A percentile compares a stretch with the other conserved stretches of the same genome.
phyloP scores from a whole-genome alignment of 2,329 filamentous ascomycete genomes.

The Mariannaea elegans region DNA sequence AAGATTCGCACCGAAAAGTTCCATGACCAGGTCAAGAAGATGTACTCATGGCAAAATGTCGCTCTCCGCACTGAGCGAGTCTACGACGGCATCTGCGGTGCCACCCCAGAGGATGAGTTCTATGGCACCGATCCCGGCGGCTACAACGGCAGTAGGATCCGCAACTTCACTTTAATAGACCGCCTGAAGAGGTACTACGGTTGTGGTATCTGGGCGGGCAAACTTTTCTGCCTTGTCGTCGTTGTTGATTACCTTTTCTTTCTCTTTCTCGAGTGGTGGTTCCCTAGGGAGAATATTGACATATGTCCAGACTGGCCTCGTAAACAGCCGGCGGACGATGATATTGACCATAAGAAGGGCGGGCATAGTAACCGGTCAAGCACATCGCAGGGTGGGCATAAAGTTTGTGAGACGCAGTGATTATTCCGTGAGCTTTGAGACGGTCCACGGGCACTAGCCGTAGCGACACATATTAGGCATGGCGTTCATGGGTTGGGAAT shows the following conservation, averaged over 20 bases:
- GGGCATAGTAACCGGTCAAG: constrained; percentile 45
- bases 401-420: constrained; percentile 33
- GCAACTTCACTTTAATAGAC: constrained; percentile 93
- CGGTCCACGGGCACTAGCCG: not conserved
- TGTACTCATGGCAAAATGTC: constrained; percentile 99
- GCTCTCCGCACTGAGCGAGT: constrained; percentile 93
- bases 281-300: constrained; percentile 86
- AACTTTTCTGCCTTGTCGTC: constrained; percentile 94
- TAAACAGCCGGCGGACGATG: constrained; percentile 60
- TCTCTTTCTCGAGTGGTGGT: constrained; percentile 86
- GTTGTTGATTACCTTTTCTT: constrained; percentile 94
- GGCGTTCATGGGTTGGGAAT: constrained; percentile 17
- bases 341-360: constrained; percentile 39
- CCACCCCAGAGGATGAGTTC: constrained; percentile 86
- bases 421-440: not conserved
- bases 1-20: constrained; percentile 92
- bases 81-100: constrained; percentile 90
- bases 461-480: not conserved
- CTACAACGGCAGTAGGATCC: constrained; percentile 76
- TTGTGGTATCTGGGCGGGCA: constrained; percentile 97
- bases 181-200: constrained; percentile 96
- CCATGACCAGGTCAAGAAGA: constrained; percentile 95
- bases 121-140: constrained; percentile 81
- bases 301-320: constrained; percentile 91
- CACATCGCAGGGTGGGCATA: constrained; percentile 40